Evolutionary conservation across 352 stramenopile species (phyloP).

Genomic region (Pythium volutum): DNA sequence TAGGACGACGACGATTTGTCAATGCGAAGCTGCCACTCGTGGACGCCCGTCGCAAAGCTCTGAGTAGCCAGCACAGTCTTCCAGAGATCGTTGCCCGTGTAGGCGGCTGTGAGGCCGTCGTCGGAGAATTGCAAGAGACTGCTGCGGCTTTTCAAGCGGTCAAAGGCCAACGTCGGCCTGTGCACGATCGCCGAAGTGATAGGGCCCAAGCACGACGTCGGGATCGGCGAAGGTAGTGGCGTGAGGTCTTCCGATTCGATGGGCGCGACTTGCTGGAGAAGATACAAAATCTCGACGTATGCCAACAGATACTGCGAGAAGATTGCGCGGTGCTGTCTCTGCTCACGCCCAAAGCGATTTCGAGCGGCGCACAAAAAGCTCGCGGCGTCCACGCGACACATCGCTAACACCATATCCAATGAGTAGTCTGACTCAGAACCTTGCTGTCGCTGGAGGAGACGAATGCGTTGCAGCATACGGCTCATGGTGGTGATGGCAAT

Average conservation of each 20-base stretch:
- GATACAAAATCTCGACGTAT: constrained; percentile 53
- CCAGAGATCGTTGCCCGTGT: constrained; percentile 87
- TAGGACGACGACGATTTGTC: constrained; percentile 96
- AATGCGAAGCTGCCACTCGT: constrained; percentile 86
- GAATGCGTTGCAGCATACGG: constrained; percentile 29
- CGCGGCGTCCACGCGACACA: constrained; percentile 19
- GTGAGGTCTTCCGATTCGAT: background rate
- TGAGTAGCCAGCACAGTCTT: constrained; percentile 76
- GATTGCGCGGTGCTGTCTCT: constrained; percentile 51
- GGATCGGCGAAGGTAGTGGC: constrained; percentile 9
- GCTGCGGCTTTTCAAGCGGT: constrained; percentile 67
- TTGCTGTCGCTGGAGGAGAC: background rate
- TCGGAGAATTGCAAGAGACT: constrained; percentile 61
- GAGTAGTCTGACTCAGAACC: background rate
- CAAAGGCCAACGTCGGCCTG: constrained; percentile 31
- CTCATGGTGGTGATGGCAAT: constrained; percentile 50
- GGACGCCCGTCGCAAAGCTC: constrained; percentile 69
- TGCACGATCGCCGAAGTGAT: background rate
- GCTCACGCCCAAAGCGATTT: constrained; percentile 49
- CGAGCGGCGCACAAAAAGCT: constrained; percentile 52
- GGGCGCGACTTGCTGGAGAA: background rate
- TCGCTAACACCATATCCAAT: constrained; percentile 4
- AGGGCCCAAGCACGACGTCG: constrained; percentile 11
- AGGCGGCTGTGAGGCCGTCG: constrained; percentile 58
- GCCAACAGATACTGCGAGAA: constrained; percentile 74